These are phyloP conservation scores for Tolypocladium paradoxum DNA, from an alignment of 2,329 filamentous ascomycete genomes.

Conservation along the genomic window DNA sequence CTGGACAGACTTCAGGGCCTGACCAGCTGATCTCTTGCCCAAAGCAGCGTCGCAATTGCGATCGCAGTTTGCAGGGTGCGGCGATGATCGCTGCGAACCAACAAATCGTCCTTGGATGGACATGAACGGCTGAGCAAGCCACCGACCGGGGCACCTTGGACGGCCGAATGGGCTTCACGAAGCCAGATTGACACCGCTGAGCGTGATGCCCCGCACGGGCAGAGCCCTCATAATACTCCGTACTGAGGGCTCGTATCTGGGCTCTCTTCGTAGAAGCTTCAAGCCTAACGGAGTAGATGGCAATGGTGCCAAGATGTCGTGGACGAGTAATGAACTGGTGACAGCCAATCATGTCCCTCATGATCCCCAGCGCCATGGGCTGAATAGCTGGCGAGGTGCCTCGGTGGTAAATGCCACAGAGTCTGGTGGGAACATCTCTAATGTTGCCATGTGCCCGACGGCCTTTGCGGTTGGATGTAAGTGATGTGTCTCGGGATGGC, in stretches of 20 bases:
- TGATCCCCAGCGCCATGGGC: not conserved
- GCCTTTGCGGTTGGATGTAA: not conserved
- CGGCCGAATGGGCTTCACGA: not conserved
- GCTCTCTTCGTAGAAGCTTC: too few relatives aligned
- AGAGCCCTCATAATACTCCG: not conserved
- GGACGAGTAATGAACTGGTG: not conserved
- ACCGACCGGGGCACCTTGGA: not conserved
- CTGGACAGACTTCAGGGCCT: not conserved
- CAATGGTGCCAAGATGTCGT: not conserved
- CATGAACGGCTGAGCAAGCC: not conserved
- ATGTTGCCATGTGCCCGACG: not conserved
- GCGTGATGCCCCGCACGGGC: too few relatives aligned
- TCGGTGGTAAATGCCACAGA: not conserved
- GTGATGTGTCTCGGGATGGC: not conserved
- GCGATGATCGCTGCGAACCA: not conserved
- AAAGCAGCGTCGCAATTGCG: not conserved
- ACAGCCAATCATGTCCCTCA: not conserved
- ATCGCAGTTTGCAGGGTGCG: not conserved
- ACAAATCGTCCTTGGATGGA: not conserved
- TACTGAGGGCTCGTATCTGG: not conserved
- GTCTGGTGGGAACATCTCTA: not conserved
- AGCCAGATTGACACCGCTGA: not conserved
- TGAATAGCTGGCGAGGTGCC: not conserved
- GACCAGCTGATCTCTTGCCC: not conserved
- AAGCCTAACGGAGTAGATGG: not conserved